These are phyloP conservation scores for Geum urbanum DNA, from an alignment of 306 rosid genomes.

Conservation along the genomic window DNA sequence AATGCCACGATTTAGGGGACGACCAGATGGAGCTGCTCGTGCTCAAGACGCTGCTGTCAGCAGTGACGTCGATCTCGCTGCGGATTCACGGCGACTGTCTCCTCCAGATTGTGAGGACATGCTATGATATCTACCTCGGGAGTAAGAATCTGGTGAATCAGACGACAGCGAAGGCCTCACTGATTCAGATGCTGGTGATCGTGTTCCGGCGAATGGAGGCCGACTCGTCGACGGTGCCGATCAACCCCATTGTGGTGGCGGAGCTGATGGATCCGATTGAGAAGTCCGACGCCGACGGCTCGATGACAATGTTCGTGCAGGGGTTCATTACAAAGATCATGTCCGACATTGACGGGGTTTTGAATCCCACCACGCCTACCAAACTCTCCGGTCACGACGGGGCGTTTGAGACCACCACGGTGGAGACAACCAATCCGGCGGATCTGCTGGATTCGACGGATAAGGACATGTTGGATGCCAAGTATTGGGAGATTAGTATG, in stretches of 20 bases:
- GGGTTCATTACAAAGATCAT: constrained; percentile 93
- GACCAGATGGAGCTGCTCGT: constrained; percentile 77
- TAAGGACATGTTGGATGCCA: constrained; percentile 98
- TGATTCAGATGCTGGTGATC: constrained; percentile 94
- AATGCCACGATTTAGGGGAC: constrained; percentile 82
- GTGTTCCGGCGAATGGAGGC: constrained; percentile 99
- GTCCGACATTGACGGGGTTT: constrained; percentile 96
- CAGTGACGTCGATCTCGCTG: constrained; percentile 87
- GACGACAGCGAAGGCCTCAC: constrained; percentile 91
- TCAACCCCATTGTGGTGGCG: constrained; percentile 96
- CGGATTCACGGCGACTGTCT: constrained; percentile 93
- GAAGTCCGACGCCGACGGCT: constrained; percentile 62
- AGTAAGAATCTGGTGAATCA: constrained; percentile 91
- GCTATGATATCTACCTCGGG: constrained; percentile 82
- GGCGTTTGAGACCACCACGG: constrained; percentile 89
- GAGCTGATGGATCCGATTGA: constrained; percentile 84
- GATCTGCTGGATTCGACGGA: constrained; percentile 97
- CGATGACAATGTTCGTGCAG: constrained; percentile 86
- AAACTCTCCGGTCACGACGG: constrained; percentile 79
- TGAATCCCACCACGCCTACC: constrained; percentile 64
- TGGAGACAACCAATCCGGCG: constrained; percentile 90
- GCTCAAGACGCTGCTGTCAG: constrained; percentile 77
- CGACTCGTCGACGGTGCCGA: constrained; percentile 86
- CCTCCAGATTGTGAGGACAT: constrained; percentile 83
- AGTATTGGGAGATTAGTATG: constrained; percentile 99